Evolutionary conservation across 2,329 filamentous ascomycete genomes (phyloP).

Genomic region (Hypomyces perniciosus): DNA sequence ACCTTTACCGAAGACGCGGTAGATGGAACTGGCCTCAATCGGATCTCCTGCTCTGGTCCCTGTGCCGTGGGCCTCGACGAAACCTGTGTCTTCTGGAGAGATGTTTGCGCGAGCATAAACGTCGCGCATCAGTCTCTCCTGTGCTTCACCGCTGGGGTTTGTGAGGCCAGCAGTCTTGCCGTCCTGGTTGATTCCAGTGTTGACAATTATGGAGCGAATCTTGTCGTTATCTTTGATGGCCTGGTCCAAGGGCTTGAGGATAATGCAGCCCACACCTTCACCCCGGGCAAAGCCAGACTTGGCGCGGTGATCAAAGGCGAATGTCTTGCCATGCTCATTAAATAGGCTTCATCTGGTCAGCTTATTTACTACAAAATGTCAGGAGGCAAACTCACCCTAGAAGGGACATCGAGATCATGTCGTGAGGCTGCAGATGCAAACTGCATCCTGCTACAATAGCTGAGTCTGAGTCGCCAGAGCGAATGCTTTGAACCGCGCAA

Average conservation of each 20-base stretch:
- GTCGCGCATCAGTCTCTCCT: slow-evolving; percentile 34
- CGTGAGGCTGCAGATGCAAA: slow-evolving; percentile 41
- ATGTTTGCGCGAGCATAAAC: slow-evolving; percentile 29
- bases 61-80: slow-evolving; percentile 49
- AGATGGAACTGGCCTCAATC: slow-evolving; percentile 45
- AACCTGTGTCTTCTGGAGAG: slow-evolving; percentile 25
- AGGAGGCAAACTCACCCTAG: slow-evolving; percentile 18
- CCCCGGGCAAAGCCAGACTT: slow-evolving; percentile 52
- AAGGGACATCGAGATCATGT: slow-evolving; percentile 26
- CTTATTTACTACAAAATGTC: no score
- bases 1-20: slow-evolving; percentile 35
- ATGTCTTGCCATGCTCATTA: slow-evolving; percentile 45
- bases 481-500: slow-evolving; percentile 43
- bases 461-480: slow-evolving; percentile 38
- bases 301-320: slow-evolving; percentile 31
- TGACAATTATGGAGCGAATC: slow-evolving; percentile 45
- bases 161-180: slow-evolving; percentile 46
- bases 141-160: slow-evolving; percentile 46
- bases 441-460: slow-evolving; percentile 44
- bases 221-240: slow-evolving; percentile 51
- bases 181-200: slow-evolving; percentile 49
- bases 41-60: slow-evolving; percentile 52
- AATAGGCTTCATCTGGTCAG: slow-evolving; percentile 24
- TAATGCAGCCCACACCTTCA: slow-evolving; percentile 50
- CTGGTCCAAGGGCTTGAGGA: slow-evolving; percentile 51